Base-by-base conservation (phyloP, 257 asterid species). In the Nicotiana noctiflora region DNA sequence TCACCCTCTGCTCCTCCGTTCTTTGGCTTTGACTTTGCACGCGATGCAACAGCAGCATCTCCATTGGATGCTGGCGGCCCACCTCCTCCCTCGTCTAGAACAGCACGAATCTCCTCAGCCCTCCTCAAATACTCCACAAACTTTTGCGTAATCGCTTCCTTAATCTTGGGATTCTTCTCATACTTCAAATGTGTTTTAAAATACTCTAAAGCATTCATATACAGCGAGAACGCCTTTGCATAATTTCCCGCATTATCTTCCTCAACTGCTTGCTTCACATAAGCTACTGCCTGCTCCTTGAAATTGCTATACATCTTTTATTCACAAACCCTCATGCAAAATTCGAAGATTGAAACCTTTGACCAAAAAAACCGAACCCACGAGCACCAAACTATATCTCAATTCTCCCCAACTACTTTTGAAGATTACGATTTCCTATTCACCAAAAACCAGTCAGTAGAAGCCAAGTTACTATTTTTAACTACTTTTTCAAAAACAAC, bases 21-120 rank as follows among this genome's bases (percentile, higher is more conserved):
- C 85, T 96, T 95, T 29, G 98, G 94, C 87, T 95, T 95, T 56
- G 90, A 86, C 90, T 92, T 95, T 6, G 98, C 95, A 37, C 93
- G 84, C 18, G 98, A 82, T 3, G 94, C 96, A 82, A 96, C 98
- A 1, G 98, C 99, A 15, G 98, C 95, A 76, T 94, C 99, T 9
- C 92, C 77, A 9, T 91, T 88, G 3, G 94, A 93, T 0, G 97
- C 46, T 93, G 0, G 46, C 2, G 97, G 85, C 7, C 97, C 97
- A 75, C 98, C 95, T 55, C 99, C 98, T 19, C 99, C 99, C 68
- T 94, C 99, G 49, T 92, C 99, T 34, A 94, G 85, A 34, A 91
- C 98, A 25, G 96, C 92, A 62, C 98, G 95, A 81, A 96, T 96
- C 95, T 96, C 99, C 91, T 96, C 99, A 3, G 99, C 99, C 68